Conservation (phyloP, 306 rosid genomes). For the Casuarina equisetifolia region DNA sequence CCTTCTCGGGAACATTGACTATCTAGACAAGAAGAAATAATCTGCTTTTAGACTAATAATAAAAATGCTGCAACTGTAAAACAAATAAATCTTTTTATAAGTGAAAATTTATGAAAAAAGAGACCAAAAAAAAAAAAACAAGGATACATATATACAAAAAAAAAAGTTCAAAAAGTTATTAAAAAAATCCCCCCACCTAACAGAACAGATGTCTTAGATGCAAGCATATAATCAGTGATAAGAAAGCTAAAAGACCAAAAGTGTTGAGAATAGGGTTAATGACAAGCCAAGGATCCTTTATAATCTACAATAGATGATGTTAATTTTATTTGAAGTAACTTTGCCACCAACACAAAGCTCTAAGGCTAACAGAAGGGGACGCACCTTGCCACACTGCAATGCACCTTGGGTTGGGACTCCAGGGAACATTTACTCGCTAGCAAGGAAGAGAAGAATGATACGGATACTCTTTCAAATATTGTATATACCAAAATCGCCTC, state of each 20-base stretch:
- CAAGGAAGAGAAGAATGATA: too few relatives aligned
- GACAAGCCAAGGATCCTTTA: neutral
- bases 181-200: too few relatives aligned
- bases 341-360: neutral
- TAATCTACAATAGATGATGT: neutral
- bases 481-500: too few relatives aligned
- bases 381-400: neutral
- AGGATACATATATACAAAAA: neutral
- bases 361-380: neutral
- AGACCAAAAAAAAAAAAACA: neutral
- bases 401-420: too few relatives aligned
- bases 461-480: too few relatives aligned
- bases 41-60: slow-evolving; percentile 32
- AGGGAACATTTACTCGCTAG: too few relatives aligned
- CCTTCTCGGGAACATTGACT: slow-evolving; percentile 98
- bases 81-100: neutral
- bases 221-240: neutral
- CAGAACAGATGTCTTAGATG: neutral
- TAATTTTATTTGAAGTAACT: neutral
- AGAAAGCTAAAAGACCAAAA: slow-evolving; percentile 1
- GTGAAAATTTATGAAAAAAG: neutral
- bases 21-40: slow-evolving; percentile 64
- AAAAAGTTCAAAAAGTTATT: too few relatives aligned
- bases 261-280: neutral
- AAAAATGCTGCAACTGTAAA: slow-evolving; percentile 19